phyloP scores from a whole-genome alignment of 305 asterid genomes.

The Solanum hybrid region DNA sequence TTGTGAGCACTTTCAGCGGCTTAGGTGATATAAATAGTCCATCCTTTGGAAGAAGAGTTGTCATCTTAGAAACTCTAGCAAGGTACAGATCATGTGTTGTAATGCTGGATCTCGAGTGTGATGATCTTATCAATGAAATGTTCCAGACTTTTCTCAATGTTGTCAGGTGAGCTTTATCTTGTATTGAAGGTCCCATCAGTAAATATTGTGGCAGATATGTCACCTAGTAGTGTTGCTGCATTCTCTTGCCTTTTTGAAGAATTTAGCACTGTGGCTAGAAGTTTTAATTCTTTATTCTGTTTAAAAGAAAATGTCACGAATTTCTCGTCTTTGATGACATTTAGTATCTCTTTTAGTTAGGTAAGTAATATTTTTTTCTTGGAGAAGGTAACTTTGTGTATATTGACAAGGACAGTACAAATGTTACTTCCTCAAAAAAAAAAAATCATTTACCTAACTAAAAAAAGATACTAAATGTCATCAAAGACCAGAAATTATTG shows the following conservation, averaged over 20 bases:
- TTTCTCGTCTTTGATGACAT: background rate
- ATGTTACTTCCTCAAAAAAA: background rate
- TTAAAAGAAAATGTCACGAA: background rate
- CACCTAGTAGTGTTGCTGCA: background rate
- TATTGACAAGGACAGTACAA: background rate
- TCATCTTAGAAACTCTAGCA: constrained; percentile 90
- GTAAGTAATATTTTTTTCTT: background rate
- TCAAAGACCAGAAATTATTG: background rate
- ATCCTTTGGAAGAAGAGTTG: constrained; percentile 81
- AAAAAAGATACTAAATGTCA: background rate
- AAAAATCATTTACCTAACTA: background rate
- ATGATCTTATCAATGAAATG: constrained; percentile 87
- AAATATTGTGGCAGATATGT: background rate
- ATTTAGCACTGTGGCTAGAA: background rate
- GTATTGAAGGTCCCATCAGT: constrained; percentile 7
- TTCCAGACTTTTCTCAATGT: constrained; percentile 65
- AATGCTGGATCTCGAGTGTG: constrained; percentile 98
- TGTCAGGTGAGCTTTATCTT: constrained; percentile 52
- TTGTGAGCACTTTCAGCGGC: constrained; percentile 87
- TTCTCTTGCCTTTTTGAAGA: background rate
- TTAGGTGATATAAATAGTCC: constrained; percentile 67
- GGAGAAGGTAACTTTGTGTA: background rate
- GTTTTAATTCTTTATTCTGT: background rate
- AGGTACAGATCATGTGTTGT: constrained; percentile 91
- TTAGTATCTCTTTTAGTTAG: background rate